Evolutionary conservation across 176 grass and related monocot species (phyloP).

Genomic region (Tillandsia fasciculata): DNA sequence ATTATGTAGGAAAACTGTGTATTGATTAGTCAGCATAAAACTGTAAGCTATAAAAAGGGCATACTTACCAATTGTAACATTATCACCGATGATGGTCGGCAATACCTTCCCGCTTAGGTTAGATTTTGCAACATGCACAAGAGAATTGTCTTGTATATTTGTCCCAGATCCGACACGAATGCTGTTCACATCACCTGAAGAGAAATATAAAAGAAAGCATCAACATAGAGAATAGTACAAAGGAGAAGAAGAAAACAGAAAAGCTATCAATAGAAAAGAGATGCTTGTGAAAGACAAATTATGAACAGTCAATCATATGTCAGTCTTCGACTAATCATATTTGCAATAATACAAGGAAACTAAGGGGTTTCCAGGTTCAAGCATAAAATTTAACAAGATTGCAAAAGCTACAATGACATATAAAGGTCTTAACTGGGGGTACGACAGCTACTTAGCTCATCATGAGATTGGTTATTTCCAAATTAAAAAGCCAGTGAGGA

Average conservation of each 20-base stretch:
- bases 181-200: conserved; percentile 96
- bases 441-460: too few relatives aligned
- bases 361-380: too few relatives aligned
- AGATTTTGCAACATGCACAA: conserved; percentile 79
- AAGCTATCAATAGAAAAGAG: background rate
- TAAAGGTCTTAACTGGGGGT: too few relatives aligned
- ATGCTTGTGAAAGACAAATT: background rate
- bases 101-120: conserved; percentile 69
- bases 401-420: too few relatives aligned
- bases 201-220: conserved; percentile 1
- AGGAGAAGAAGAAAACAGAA: background rate
- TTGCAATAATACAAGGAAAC: too few relatives aligned
- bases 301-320: background rate
- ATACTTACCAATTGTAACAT: conserved; percentile 76
- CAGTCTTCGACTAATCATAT: background rate
- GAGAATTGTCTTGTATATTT: conserved; percentile 95
- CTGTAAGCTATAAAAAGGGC: background rate
- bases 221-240: background rate
- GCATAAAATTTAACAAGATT: too few relatives aligned
- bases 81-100: conserved; percentile 81
- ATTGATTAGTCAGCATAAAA: too few relatives aligned
- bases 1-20: too few relatives aligned
- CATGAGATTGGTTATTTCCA: too few relatives aligned
- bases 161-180: conserved; percentile 82
- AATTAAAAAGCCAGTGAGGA: too few relatives aligned